phyloP scores from a whole-genome alignment of 805 yeast species.

The Tetrapisispora namnaoensis region DNA sequence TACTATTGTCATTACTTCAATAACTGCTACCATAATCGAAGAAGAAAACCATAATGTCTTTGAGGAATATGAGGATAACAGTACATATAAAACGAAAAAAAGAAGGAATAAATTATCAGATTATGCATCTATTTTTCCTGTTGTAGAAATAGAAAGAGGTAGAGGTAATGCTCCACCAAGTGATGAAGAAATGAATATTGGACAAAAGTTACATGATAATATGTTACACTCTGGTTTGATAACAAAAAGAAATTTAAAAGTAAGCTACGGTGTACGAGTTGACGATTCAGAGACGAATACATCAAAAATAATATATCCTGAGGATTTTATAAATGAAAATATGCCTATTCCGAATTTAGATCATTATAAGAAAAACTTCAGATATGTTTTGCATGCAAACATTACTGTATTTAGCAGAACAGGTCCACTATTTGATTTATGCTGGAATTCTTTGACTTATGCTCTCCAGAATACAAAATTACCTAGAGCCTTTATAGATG shows the following conservation, averaged over 20 bases:
- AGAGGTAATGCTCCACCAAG: conserved; percentile 68
- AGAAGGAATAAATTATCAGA: conserved; percentile 36
- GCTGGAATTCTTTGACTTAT: conserved; percentile 55
- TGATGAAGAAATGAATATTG: conserved; percentile 70
- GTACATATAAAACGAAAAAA: conserved; percentile 13
- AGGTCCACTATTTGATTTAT: conserved; percentile 72
- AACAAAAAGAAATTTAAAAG: conserved; percentile 39
- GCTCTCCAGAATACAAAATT: conserved; percentile 52
- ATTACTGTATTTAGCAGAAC: conserved; percentile 69
- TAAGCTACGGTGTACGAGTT: conserved; percentile 35
- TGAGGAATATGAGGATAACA: conserved; percentile 25
- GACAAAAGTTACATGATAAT: conserved; percentile 55
- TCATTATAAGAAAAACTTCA: conserved; percentile 35
- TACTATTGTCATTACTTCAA: conserved; percentile 63
- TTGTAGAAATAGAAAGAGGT: conserved; percentile 71
- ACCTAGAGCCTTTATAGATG: conserved; percentile 63
- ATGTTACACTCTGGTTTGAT: conserved; percentile 49
- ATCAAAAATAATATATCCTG: conserved; percentile 36
- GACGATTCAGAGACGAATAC: conserved; percentile 41
- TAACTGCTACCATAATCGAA: conserved; percentile 59
- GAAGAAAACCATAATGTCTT: conserved; percentile 37
- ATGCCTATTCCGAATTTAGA: neutral
- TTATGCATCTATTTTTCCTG: conserved; percentile 46
- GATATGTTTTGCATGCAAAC: conserved; percentile 58
- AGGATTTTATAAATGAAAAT: conserved; percentile 26